phyloP scores from a whole-genome alignment of 495 filamentous ascomycete genomes.

The Hypoxylon fragiforme region DNA sequence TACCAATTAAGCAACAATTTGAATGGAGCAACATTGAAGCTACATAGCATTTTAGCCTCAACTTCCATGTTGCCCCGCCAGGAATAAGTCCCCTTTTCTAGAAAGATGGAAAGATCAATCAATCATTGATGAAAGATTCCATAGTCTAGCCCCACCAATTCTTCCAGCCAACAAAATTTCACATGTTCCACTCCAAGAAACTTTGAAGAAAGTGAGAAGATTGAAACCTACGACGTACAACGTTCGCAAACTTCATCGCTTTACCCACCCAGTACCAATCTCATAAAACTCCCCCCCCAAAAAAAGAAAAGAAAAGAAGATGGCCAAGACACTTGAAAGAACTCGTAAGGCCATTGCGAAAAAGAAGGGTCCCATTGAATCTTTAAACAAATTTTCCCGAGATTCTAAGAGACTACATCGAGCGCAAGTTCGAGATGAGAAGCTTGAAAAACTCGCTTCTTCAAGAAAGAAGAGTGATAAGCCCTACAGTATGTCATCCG shows the following conservation, averaged over 20 bases:
- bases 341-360: constrained; percentile 83
- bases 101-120: not conserved
- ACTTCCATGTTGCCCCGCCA: too few relatives aligned
- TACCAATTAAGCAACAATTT: not conserved
- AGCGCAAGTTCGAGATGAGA: constrained; percentile 75
- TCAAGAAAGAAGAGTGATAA: constrained; percentile 67
- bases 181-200: too few relatives aligned
- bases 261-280: too few relatives aligned
- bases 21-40: too few relatives aligned
- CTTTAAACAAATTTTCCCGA: constrained; percentile 81
- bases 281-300: too few relatives aligned
- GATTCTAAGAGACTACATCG: constrained; percentile 74
- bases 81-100: too few relatives aligned
- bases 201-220: too few relatives aligned
- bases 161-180: constrained; percentile 7
- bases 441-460: constrained; percentile 65
- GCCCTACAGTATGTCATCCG: constrained; percentile 60
- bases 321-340: constrained; percentile 77
- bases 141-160: constrained; percentile 39
- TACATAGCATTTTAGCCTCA: too few relatives aligned
- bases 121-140: too few relatives aligned
- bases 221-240: constrained; percentile 22
- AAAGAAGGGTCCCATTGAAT: constrained; percentile 67
- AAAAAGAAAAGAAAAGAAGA: too few relatives aligned
- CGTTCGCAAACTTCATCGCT: too few relatives aligned